Conservation (phyloP, 2,329 filamentous ascomycete species). For the Stachybotrys chlorohalonatus region DNA sequence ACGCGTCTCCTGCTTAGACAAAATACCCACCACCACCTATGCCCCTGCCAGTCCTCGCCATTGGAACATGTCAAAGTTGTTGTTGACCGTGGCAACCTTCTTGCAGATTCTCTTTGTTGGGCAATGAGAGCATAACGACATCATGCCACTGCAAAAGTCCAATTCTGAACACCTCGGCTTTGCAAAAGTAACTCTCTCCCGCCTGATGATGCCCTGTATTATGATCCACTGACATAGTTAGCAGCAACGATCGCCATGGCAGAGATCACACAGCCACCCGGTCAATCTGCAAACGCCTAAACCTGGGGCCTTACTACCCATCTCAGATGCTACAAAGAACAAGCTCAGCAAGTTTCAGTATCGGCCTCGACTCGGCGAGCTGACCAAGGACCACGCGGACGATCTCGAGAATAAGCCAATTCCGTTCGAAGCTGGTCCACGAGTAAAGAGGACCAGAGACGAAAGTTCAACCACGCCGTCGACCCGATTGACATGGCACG, state of each 20-base stretch:
- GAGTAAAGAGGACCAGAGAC: conserved; percentile 10
- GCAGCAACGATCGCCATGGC: conserved; percentile 38
- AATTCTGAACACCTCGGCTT: conserved; percentile 25
- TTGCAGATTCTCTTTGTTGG: neutral
- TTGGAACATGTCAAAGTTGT: neutral
- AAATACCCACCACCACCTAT: neutral
- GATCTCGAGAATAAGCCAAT: neutral
- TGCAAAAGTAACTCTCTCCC: conserved; percentile 18
- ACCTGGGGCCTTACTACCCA: conserved; percentile 31
- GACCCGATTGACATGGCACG: conserved; percentile 46
- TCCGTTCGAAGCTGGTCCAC: neutral
- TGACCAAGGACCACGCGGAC: neutral
- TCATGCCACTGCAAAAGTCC: conserved; percentile 32
- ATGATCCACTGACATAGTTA: conserved; percentile 4
- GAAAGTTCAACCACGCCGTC: conserved; percentile 33
- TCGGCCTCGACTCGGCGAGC: conserved; percentile 12
- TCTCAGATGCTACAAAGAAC: conserved; percentile 50
- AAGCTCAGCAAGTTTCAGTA: conserved; percentile 51
- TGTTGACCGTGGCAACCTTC: neutral
- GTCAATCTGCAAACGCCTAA: conserved; percentile 23
- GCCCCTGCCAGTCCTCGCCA: neutral
- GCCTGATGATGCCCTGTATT: neutral
- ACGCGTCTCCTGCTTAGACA: conserved; percentile 3
- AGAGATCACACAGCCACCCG: conserved; percentile 44
- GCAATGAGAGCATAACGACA: conserved; percentile 4